These are phyloP conservation scores for Fusarium redolens DNA, from an alignment of 2,329 filamentous ascomycete genomes.

Conservation along the genomic window DNA sequence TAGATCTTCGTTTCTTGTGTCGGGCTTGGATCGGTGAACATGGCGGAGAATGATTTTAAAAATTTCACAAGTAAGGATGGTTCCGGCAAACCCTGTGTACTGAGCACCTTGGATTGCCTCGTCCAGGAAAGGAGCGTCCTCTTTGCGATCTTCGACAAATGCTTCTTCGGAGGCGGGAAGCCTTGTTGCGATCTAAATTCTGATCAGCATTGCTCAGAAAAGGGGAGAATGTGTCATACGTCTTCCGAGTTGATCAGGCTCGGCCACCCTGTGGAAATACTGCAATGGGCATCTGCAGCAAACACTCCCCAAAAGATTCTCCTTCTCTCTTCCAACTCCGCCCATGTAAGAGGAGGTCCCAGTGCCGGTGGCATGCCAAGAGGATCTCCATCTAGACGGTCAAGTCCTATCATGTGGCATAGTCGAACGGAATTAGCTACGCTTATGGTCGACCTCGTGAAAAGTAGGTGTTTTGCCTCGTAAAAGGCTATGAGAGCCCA, in stretches of 20 bases:
- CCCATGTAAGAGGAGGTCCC: conserved; percentile 80
- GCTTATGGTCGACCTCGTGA: conserved; percentile 88
- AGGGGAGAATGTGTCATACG: conserved; percentile 46
- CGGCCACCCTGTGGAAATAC: conserved; percentile 92
- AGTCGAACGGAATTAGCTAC: conserved; percentile 77
- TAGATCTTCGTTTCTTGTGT: conserved; percentile 79
- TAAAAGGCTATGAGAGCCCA: conserved; percentile 81
- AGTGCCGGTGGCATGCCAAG: conserved; percentile 79
- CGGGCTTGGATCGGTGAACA: conserved; percentile 75
- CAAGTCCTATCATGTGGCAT: conserved; percentile 85
- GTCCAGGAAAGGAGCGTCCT: conserved; percentile 71
- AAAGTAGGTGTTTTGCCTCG: conserved; percentile 87
- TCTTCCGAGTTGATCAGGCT: conserved; percentile 81
- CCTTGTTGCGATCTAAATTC: conserved; percentile 73
- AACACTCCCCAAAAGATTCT: conserved; percentile 90
- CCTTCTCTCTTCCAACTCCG: conserved; percentile 79
- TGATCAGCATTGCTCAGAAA: conserved; percentile 5
- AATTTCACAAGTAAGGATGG: conserved; percentile 79
- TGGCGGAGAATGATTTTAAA: conserved; percentile 87
- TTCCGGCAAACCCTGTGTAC: conserved; percentile 78
- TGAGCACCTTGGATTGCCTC: conserved; percentile 71
- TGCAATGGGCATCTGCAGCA: conserved; percentile 84
- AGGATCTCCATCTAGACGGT: conserved; percentile 75
- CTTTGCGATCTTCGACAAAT: conserved; percentile 73
- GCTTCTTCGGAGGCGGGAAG: conserved; percentile 84